A percentile compares a stretch with the other conserved stretches of the same genome.
These are phyloP conservation scores for Sporisorium exsertum DNA, from an alignment of 1,284 basidiomycete genomes.

Conservation along the genomic window DNA sequence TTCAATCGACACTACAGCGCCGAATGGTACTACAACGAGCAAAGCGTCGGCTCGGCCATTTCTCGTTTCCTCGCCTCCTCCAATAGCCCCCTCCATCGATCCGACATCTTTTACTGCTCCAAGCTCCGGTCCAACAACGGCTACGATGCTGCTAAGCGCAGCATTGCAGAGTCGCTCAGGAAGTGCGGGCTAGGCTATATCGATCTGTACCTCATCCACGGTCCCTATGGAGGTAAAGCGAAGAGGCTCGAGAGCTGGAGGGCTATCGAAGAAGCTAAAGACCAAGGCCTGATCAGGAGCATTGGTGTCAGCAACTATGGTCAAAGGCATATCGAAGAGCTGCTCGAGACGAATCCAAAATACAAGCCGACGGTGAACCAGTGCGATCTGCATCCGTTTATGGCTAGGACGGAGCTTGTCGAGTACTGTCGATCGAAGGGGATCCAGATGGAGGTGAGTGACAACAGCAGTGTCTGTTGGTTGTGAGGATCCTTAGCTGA, in stretches of 20 bases:
- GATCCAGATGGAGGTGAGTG: conserved; percentile 27
- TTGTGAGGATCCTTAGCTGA: no score
- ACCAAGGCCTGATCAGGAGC: conserved; percentile 39
- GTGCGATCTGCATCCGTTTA: conserved; percentile 41
- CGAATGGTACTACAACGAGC: conserved; percentile 42
- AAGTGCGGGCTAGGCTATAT: conserved; percentile 49
- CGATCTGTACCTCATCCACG: conserved; percentile 65
- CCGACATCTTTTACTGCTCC: conserved; percentile 30
- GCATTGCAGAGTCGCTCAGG: conserved; percentile 39
- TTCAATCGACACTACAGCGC: conserved; percentile 18
- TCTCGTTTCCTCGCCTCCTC: conserved; percentile 13
- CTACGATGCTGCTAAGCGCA: conserved; percentile 31
- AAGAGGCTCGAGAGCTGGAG: conserved; percentile 58
- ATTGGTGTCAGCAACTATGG: conserved; percentile 58
- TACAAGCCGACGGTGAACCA: conserved; percentile 43
- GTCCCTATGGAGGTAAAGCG: conserved; percentile 56
- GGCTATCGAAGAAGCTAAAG: conserved; percentile 50
- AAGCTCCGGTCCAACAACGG: conserved; percentile 44
- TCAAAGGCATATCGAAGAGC: conserved; percentile 39
- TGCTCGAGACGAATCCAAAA: conserved; percentile 21
- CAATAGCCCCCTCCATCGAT: conserved; percentile 6
- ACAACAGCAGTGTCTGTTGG: no score
- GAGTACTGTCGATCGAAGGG: conserved; percentile 20
- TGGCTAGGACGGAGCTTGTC: conserved; percentile 30
- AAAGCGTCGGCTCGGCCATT: conserved; percentile 22